phyloP scores from a whole-genome alignment of 1,284 basidiomycete species.

The Ceratobasidium sp. region DNA sequence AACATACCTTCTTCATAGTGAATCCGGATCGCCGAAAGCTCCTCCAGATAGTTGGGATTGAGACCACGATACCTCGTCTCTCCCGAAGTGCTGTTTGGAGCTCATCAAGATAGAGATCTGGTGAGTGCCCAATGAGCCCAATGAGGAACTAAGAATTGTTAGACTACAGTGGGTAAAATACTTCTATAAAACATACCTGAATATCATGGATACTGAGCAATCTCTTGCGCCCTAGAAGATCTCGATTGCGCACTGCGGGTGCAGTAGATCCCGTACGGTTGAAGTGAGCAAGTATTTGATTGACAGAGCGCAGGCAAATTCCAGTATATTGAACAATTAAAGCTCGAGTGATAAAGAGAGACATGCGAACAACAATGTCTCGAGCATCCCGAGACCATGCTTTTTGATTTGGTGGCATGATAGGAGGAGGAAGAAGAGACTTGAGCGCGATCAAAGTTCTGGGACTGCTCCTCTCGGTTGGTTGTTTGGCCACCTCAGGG shows the following conservation, averaged over 20 bases:
- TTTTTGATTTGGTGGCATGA: not conserved
- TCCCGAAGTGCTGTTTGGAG: not conserved
- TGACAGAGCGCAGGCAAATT: no score
- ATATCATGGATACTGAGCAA: no score
- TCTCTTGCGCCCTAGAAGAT: no score
- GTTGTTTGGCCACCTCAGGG: no score
- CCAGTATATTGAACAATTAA: not conserved
- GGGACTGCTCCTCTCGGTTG: not conserved
- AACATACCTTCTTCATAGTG: conserved; percentile 41
- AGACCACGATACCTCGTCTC: not conserved
- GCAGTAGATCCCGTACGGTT: no score
- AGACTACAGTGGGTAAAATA: not conserved
- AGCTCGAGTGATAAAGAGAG: not conserved
- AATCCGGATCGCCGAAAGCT: conserved; percentile 9
- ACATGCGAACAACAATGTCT: conserved; percentile 5
- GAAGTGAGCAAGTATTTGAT: no score
- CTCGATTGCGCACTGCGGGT: no score
- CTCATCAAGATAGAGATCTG: not conserved
- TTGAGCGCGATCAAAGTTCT: not conserved
- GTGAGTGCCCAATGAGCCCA: not conserved
- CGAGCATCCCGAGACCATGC: conserved; percentile 19
- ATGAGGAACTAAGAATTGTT: not conserved
- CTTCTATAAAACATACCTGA: no score
- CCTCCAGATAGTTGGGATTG: conserved; percentile 22
- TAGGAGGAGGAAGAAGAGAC: not conserved